These are phyloP conservation scores for Diplogelasinospora grovesii DNA, from an alignment of 495 filamentous ascomycete genomes.

Conservation along the genomic window DNA sequence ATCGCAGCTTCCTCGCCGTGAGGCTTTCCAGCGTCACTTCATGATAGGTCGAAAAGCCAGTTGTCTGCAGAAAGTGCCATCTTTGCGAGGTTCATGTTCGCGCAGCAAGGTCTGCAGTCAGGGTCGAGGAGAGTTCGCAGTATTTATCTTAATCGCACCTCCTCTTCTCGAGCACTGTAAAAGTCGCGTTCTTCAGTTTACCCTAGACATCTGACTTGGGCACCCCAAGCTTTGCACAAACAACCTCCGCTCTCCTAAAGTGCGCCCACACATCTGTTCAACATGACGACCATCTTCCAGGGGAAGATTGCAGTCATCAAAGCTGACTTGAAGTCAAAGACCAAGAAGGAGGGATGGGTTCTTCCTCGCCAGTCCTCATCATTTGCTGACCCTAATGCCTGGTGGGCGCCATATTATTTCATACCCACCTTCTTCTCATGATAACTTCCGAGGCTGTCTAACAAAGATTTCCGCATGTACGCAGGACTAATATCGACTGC, in stretches of 20 bases:
- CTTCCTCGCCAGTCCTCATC: slow-evolving; percentile 29
- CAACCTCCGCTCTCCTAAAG: background rate
- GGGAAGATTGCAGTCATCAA: slow-evolving; percentile 20
- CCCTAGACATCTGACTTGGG: background rate
- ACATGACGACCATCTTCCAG: slow-evolving; percentile 18
- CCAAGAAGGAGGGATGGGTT: slow-evolving; percentile 32
- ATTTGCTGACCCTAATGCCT: slow-evolving; percentile 30
- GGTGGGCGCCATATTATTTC: slow-evolving; percentile 9
- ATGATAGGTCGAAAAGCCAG: slow-evolving; percentile 2
- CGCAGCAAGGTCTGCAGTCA: background rate
- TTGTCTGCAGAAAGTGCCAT: background rate
- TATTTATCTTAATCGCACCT: slow-evolving; percentile 8
- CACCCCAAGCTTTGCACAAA: background rate
- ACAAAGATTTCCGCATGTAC: background rate
- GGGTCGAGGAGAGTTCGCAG: background rate
- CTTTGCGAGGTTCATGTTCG: background rate
- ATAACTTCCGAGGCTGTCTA: too few species aligned
- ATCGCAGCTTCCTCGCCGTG: slow-evolving; percentile 5
- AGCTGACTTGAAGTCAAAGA: slow-evolving; percentile 25
- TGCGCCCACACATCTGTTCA: background rate
- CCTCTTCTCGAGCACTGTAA: background rate
- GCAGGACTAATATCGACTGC: slow-evolving; percentile 38
- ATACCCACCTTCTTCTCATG: too few species aligned
- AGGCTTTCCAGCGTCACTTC: slow-evolving; percentile 4
- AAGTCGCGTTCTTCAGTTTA: slow-evolving; percentile 1